These are phyloP conservation scores for Pseudogymnoascus sp. DNA, from an alignment of 2,329 filamentous ascomycete genomes.

Conservation along the genomic window DNA sequence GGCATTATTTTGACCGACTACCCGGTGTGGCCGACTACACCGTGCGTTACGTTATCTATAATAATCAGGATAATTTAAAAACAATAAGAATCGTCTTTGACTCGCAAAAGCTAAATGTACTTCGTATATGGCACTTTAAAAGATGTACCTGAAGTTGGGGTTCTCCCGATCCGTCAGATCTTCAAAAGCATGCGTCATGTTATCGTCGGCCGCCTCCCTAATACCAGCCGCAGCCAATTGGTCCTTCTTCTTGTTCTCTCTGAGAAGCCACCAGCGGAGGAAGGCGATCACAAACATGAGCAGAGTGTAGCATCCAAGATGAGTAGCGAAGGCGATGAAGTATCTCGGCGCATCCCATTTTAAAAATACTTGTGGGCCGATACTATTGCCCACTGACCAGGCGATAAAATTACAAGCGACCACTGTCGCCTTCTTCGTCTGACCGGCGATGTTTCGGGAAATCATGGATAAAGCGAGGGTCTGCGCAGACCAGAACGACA, in stretches of 20 bases:
- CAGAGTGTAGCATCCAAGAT: constrained; percentile 39
- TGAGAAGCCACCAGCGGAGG: constrained; percentile 23
- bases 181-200: constrained; percentile 26
- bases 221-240: constrained; percentile 13
- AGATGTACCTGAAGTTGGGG: constrained; percentile 24
- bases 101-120: not conserved
- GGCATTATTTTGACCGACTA: too few relatives aligned
- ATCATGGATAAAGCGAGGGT: constrained; percentile 58
- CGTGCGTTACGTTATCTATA: too few relatives aligned
- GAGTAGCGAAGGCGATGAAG: constrained; percentile 45
- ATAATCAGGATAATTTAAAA: not conserved
- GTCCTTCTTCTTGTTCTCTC: constrained; percentile 28
- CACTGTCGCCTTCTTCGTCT: constrained; percentile 46
- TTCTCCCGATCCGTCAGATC: constrained; percentile 27
- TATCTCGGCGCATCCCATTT: constrained; percentile 44
- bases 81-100: not conserved
- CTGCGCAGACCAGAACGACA: constrained; percentile 71
- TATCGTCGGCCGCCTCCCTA: constrained; percentile 16
- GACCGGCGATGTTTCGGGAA: constrained; percentile 44
- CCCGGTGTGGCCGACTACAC: too few relatives aligned
- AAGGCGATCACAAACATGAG: constrained; percentile 20
- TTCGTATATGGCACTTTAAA: constrained; percentile 11
- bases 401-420: constrained; percentile 42
- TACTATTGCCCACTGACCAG: constrained; percentile 49
- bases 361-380: constrained; percentile 51